Conservation (phyloP, 768 basidiomycete species). For the Scleroderma bovista region DNA sequence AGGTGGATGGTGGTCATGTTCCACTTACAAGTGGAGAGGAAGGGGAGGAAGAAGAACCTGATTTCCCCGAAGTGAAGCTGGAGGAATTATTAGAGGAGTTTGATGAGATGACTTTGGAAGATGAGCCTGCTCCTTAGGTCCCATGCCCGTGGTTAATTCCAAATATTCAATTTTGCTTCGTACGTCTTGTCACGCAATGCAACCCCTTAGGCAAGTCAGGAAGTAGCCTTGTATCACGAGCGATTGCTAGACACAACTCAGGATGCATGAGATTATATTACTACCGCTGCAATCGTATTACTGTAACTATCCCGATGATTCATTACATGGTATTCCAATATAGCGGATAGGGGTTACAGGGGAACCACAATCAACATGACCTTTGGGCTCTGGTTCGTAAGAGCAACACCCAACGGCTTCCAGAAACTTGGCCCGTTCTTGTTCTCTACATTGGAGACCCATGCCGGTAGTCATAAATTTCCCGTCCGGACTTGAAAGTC, state of each 20-base stretch:
- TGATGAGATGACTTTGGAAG: conserved; percentile 80
- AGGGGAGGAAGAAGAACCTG: conserved; percentile 66
- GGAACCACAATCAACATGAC: not conserved
- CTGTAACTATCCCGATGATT: too few relatives aligned
- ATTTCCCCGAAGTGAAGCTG: conserved; percentile 84
- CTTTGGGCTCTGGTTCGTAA: conserved; percentile 34
- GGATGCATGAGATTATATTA: too few relatives aligned
- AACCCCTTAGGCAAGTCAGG: too few relatives aligned
- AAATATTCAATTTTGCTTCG: too few relatives aligned
- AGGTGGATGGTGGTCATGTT: conserved; percentile 26
- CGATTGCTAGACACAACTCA: too few relatives aligned
- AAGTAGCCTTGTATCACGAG: too few relatives aligned
- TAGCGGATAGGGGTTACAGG: not conserved
- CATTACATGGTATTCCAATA: too few relatives aligned
- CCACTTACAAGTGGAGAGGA: conserved; percentile 31
- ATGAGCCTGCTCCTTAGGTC: too few relatives aligned
- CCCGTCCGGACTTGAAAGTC: conserved; percentile 26
- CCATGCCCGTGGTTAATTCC: too few relatives aligned
- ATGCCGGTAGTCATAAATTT: conserved; percentile 38
- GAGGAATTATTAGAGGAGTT: conserved; percentile 89
- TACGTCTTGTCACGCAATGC: too few relatives aligned
- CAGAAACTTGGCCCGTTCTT: conserved; percentile 41
- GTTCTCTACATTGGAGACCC: conserved; percentile 38
- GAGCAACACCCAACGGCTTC: conserved; percentile 39
- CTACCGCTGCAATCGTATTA: too few relatives aligned